Conservation (phyloP, 2,329 filamentous ascomycete species). For the Diaporthe sp. region DNA sequence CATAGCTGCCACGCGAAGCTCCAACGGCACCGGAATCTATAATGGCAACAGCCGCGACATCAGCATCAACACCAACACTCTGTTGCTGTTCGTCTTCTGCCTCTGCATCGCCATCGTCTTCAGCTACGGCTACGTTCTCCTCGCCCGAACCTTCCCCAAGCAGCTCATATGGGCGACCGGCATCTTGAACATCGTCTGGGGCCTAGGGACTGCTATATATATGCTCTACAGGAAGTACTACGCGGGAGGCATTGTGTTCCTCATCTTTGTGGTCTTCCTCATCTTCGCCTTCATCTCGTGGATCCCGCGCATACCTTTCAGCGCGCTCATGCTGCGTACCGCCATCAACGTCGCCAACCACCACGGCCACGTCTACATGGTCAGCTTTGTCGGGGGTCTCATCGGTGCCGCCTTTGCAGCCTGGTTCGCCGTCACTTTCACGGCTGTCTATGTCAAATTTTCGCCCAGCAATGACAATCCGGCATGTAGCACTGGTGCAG, state of each 20-base stretch:
- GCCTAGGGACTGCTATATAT: constrained; percentile 88
- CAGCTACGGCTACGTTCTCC: constrained; percentile 82
- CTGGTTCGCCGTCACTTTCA: constrained; percentile 89
- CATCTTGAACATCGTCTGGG: constrained; percentile 87
- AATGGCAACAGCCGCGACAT: constrained; percentile 71
- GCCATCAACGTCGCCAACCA: constrained; percentile 86
- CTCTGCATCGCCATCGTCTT: constrained; percentile 80
- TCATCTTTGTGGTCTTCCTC: constrained; percentile 85
- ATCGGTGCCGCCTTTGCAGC: constrained; percentile 81
- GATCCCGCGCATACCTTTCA: constrained; percentile 93
- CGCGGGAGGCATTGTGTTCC: constrained; percentile 88
- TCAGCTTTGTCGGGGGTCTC: constrained; percentile 87
- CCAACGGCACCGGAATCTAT: constrained; percentile 82
- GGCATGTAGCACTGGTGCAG: constrained; percentile 65
- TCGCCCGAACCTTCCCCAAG: constrained; percentile 84
- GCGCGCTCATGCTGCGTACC: constrained; percentile 88
- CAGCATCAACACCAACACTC: constrained; percentile 82
- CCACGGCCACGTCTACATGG: constrained; percentile 88
- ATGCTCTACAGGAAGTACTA: constrained; percentile 84
- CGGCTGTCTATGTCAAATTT: constrained; percentile 88
- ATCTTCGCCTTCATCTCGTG: constrained; percentile 89
- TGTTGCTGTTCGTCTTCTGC: constrained; percentile 87
- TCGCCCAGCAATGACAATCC: constrained; percentile 72
- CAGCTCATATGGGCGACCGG: constrained; percentile 94
- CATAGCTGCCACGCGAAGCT: constrained; percentile 64